phyloP scores from a whole-genome alignment of 371 early-diverging fungal species.

The Haplosporangium sp. region DNA sequence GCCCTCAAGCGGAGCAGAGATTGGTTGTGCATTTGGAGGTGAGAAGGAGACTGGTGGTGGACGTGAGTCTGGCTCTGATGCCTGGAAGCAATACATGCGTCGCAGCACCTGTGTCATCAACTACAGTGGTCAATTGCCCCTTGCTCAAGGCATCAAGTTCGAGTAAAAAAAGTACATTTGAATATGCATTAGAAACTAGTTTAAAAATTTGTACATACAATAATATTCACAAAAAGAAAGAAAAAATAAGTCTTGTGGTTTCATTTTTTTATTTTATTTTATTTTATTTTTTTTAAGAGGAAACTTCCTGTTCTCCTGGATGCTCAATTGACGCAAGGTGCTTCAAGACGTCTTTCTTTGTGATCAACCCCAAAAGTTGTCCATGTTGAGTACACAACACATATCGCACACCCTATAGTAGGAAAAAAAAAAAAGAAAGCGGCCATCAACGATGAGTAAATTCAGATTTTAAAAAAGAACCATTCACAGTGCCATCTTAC shows the following conservation, averaged over 20 bases:
- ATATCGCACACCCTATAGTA: constrained; percentile 68
- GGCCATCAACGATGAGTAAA: background rate
- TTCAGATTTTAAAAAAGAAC: background rate
- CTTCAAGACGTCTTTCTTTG: constrained; percentile 77
- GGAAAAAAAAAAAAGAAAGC: constrained; percentile 2
- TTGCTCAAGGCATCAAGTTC: constrained; percentile 98
- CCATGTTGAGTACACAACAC: constrained; percentile 69
- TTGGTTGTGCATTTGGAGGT: constrained; percentile 98
- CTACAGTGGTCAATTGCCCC: constrained; percentile 90
- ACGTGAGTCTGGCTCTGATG: constrained; percentile 93
- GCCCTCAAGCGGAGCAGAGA: constrained; percentile 98
- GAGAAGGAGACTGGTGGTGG: constrained; percentile 98
- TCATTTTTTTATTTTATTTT: no score
- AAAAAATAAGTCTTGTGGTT: no score
- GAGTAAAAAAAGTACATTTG: constrained; percentile 64
- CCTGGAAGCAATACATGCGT: constrained; percentile 92
- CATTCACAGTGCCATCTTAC: background rate
- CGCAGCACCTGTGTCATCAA: constrained; percentile 75
- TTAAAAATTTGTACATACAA: background rate
- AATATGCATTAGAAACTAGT: no score
- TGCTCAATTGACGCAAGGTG: constrained; percentile 61
- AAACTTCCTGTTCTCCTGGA: constrained; percentile 44
- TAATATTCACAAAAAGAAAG: background rate
- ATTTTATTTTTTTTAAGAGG: constrained; percentile 10
- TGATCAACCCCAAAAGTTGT: constrained; percentile 70